phyloP scores from a whole-genome alignment of 768 basidiomycete genomes.

The Mycena amicta region DNA sequence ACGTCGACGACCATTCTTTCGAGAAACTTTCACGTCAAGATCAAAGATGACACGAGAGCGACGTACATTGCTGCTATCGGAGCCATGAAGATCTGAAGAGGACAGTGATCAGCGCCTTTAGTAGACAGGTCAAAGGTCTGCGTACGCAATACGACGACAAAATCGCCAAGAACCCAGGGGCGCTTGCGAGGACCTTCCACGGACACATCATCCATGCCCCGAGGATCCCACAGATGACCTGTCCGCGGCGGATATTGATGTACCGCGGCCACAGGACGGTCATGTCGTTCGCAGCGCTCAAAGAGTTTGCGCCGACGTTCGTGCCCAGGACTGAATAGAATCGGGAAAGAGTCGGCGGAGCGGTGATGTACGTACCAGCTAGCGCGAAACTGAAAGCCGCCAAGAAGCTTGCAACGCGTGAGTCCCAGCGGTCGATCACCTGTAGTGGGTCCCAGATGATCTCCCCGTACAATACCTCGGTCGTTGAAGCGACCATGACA shows the following conservation, averaged over 20 bases:
- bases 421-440: constrained; percentile 81
- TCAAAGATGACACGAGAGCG: neutral
- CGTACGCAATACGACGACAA: constrained; percentile 76
- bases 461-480: constrained; percentile 67
- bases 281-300: constrained; percentile 81
- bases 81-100: constrained; percentile 62
- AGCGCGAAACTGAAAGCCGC: constrained; percentile 73
- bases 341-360: too few species aligned
- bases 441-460: constrained; percentile 72
- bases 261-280: constrained; percentile 74
- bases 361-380: too few species aligned
- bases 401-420: constrained; percentile 79
- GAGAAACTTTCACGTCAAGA: too few species aligned
- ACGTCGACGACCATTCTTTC: constrained; percentile 55
- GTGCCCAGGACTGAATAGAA: constrained; percentile 63
- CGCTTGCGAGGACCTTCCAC: constrained; percentile 79
- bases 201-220: constrained; percentile 85
- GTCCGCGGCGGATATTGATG: constrained; percentile 82
- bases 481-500: constrained; percentile 79
- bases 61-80: constrained; percentile 81
- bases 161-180: constrained; percentile 71
- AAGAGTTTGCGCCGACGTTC: constrained; percentile 78
- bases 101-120: neutral
- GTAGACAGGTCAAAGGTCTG: neutral
- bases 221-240: constrained; percentile 75